Conservation (phyloP, 2,329 filamentous ascomycete genomes). For the Pseudopithomyces maydicus region DNA sequence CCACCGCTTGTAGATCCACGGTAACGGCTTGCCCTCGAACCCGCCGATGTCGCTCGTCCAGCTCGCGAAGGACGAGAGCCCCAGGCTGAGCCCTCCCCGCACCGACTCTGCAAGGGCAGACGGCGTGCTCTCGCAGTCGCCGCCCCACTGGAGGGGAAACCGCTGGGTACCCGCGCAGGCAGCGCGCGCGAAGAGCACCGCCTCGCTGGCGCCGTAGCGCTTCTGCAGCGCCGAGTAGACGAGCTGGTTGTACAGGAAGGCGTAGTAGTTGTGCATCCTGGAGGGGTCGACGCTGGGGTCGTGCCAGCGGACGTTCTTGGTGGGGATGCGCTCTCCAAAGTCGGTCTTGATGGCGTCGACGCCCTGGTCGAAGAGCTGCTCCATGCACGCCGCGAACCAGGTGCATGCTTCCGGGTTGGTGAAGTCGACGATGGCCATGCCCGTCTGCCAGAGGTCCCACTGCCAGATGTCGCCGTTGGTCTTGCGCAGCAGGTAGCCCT, state of each 20-base stretch:
- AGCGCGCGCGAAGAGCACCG: slow-evolving; percentile 70
- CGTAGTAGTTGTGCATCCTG: slow-evolving; percentile 78
- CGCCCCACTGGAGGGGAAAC: slow-evolving; percentile 71
- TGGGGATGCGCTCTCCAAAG: slow-evolving; percentile 74
- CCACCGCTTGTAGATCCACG: slow-evolving; percentile 78
- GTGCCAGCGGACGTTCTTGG: slow-evolving; percentile 67
- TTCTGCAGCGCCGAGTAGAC: slow-evolving; percentile 69
- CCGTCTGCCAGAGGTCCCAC: slow-evolving; percentile 78
- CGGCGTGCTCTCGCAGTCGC: slow-evolving; percentile 75
- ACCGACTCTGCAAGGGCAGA: slow-evolving; percentile 75
- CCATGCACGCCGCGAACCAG: slow-evolving; percentile 69
- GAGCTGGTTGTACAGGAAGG: slow-evolving; percentile 73
- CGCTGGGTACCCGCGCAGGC: slow-evolving; percentile 71
- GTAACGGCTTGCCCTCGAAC: slow-evolving; percentile 68
- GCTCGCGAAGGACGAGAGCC: slow-evolving; percentile 68
- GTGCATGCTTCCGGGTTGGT: slow-evolving; percentile 70
- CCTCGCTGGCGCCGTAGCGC: slow-evolving; percentile 56
- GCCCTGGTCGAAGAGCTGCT: slow-evolving; percentile 68
- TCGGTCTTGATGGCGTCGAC: slow-evolving; percentile 78
- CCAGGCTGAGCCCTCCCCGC: slow-evolving; percentile 67
- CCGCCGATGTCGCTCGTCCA: slow-evolving; percentile 75
- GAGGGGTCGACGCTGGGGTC: slow-evolving; percentile 64
- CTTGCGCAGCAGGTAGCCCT: slow-evolving; percentile 72
- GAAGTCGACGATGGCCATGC: slow-evolving; percentile 76
- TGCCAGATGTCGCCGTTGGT: slow-evolving; percentile 74